Conservation (phyloP, 2,329 filamentous ascomycete species). For the Karstenula rhodostoma region DNA sequence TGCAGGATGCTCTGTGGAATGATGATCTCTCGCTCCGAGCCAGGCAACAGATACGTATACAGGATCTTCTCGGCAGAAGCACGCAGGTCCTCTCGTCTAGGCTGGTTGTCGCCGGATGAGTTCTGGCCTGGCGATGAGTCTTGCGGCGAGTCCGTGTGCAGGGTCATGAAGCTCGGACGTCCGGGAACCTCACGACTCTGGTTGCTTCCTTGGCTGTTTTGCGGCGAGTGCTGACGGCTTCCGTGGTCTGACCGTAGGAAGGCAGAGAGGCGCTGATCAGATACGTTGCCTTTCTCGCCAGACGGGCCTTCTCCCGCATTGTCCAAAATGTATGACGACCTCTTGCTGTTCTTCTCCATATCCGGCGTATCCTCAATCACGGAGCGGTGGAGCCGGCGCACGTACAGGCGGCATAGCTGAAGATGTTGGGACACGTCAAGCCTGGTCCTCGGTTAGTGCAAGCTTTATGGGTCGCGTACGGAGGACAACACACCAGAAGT, state of each 20-base stretch:
- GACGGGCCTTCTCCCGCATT: constrained; percentile 69
- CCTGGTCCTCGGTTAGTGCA: constrained; percentile 64
- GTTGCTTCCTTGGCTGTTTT: constrained; percentile 60
- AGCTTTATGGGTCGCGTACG: background rate
- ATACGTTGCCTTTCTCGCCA: constrained; percentile 72
- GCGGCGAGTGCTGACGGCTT: constrained; percentile 55
- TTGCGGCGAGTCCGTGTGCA: constrained; percentile 68
- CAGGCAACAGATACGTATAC: constrained; percentile 95
- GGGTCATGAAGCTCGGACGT: constrained; percentile 69
- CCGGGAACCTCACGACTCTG: constrained; percentile 61
- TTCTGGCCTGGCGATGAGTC: constrained; percentile 60
- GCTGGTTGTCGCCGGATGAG: constrained; percentile 43
- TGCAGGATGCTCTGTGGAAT: constrained; percentile 86
- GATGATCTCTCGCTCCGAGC: constrained; percentile 95
- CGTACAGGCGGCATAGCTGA: constrained; percentile 96
- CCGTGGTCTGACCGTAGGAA: constrained; percentile 73
- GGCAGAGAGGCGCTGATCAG: constrained; percentile 89
- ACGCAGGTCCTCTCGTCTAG: constrained; percentile 77
- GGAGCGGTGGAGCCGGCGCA: constrained; percentile 90
- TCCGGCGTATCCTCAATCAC: constrained; percentile 94
- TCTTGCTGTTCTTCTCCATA: constrained; percentile 82
- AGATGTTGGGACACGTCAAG: constrained; percentile 99
- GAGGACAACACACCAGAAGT: constrained; percentile 82
- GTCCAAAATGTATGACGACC: constrained; percentile 80
- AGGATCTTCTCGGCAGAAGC: constrained; percentile 97